Evolutionary conservation across 2,329 filamentous ascomycete species (phyloP), one percentile per base, ranked within the genome.

Genomic region (Ophiostoma fasciatum): DNA sequence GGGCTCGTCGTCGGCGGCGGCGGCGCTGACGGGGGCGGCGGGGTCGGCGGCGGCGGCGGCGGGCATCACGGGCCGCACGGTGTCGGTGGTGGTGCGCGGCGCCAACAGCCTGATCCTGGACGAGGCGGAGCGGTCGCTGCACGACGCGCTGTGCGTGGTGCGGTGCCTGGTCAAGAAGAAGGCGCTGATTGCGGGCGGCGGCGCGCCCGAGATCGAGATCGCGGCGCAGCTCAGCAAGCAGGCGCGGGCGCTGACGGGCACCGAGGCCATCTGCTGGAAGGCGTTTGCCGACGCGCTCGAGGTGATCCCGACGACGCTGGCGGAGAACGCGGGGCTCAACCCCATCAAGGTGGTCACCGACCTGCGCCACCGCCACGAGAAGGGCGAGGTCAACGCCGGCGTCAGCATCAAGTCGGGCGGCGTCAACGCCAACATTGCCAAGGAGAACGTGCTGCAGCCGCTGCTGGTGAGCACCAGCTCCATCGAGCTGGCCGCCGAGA

Each of bases 81-180:
- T 98, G 31, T 94, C 85, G 7, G 82, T 98, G 41, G 82, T 98
- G 40, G 87, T 85, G 51, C 82, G 90, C 43, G 90, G 90, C 47
- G 90, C 90, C 56, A 98, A 98, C 68, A 73, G 68, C 41, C 68
- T 98, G 46, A 94, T 98, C 52, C 68, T 98, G 33, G 90, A 98
- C 54, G 90, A 98, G 63, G 92, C 90, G 1, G 90, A 96, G 68
- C 83, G 90, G 50, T 90, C 82, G 47, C 71, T 98, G 37, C 90
- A 98, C 68, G 90, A 98, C 51, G 90, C 90, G 21, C 84, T 96
- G 45, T 98, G 90, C 56, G 90, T 96, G 34, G 87, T 98, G 49
- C 81, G 90, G 49, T 98, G 90, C 55, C 64, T 98, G 42, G 90
- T 98, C 48, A 98, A 98, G 76, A 98, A 96, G 75, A 93, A 92